A percentile compares a stretch with the other conserved stretches of the same genome.
phyloP scores from a whole-genome alignment of 176 grass and related monocot genomes.

The Zoysia pacifica region DNA sequence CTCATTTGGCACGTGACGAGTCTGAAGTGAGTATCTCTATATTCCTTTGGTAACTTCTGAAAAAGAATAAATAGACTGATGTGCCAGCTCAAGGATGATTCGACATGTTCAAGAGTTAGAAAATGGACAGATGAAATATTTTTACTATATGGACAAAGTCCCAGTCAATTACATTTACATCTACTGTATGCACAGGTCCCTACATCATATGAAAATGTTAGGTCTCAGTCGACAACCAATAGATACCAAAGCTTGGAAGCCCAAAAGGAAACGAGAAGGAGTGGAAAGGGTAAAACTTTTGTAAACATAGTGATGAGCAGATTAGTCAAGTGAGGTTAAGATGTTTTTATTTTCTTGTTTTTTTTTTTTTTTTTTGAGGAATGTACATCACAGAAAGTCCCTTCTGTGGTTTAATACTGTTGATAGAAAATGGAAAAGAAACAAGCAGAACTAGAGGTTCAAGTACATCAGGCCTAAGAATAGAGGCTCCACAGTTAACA shows the following conservation, averaged over 20 bases:
- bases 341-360: neutral
- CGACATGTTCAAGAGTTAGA: neutral
- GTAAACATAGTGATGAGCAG: slow-evolving; percentile 31
- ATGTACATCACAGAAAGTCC: too few species aligned
- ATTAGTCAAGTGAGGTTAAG: slow-evolving; percentile 10
- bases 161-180: slow-evolving; percentile 35
- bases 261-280: neutral
- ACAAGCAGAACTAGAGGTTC: too few species aligned
- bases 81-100: neutral
- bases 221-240: neutral
- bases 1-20: neutral
- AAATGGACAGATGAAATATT: neutral
- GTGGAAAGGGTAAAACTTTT: neutral
- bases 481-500: too few species aligned
- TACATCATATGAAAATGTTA: neutral
- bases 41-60: neutral
- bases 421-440: too few species aligned
- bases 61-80: neutral
- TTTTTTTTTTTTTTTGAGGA: slow-evolving; percentile 10
- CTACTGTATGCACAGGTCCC: neutral
- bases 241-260: slow-evolving; percentile 5
- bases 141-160: neutral
- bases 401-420: too few species aligned
- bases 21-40: neutral
- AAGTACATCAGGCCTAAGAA: too few species aligned